Evolutionary conservation across 2,329 filamentous ascomycete genomes (phyloP), one percentile per base, ranked within the genome.

Genomic region (Botryosphaeria dothidea): DNA sequence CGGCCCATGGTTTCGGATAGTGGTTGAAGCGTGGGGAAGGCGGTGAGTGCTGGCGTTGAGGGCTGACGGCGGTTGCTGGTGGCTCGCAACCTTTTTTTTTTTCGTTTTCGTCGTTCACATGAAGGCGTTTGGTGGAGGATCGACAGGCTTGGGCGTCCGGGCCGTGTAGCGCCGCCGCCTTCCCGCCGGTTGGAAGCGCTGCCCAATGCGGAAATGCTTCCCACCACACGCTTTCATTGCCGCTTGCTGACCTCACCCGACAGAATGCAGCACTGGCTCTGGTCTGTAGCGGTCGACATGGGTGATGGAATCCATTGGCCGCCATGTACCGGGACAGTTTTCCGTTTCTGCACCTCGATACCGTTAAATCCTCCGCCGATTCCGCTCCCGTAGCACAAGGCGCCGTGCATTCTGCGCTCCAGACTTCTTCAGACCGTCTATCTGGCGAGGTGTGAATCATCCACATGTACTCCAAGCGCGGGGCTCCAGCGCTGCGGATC

Each of bases 1-100:
- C 88, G 88, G 27, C 83, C 87, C 91, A 93, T 93, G 46, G 45
- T 66, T n/a, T 7, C 13, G 25, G 2, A 6, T 51, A 17, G 3
- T 29, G n/a, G 43, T 43, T 31, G 43, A 27, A 17, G 3, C 13
- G 19, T 21, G 3, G 36, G 9, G 36, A 25, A 7, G n/a, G 52
- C 5, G 19, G 17, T 25, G n/a, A n/a, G 29, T 17, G 31, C 15
- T 7, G 52, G 13, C 3, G 23, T 17, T 41, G 29, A 27, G n/a
- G 27, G 3, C 11, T 8, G n/a, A 46, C 17, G 38, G 17, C 5
- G 38, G 11, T 5, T 41, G 38, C 15, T 4, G 15, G 38, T 41
- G 11, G 9, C 17, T 41, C n/a, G 54, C 5, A 17, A 13, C 19
- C 6, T 38, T 56, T 27, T 56, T 56, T 56, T 41, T 23, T 43